Evolutionary conservation across 345 rosid genomes (phyloP).

Genomic region (Salix purpurea): DNA sequence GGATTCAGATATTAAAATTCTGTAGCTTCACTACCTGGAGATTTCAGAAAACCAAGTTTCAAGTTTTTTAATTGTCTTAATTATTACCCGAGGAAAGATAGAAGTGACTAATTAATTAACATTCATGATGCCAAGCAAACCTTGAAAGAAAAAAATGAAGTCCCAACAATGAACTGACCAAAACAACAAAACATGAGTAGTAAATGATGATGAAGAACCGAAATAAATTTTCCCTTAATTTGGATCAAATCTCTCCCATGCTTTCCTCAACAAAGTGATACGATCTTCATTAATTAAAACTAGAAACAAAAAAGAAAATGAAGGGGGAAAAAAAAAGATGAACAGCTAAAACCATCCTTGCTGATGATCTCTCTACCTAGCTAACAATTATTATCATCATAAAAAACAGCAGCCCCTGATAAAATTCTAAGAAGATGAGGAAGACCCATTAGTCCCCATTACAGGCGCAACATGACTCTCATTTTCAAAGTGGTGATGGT

Average conservation of each 20-base stretch:
- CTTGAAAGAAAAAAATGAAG: neutral
- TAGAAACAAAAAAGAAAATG: conserved; percentile 10
- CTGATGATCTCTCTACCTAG: conserved; percentile 16
- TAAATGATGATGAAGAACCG: neutral
- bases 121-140: neutral
- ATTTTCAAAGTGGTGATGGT: conserved; percentile 9
- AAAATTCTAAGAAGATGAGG: conserved; percentile 24
- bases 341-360: conserved; percentile 14
- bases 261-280: conserved; percentile 31
- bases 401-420: neutral
- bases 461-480: conserved; percentile 9
- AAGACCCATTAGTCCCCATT: conserved; percentile 24
- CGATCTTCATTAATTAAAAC: conserved; percentile 31
- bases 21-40: neutral
- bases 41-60: neutral
- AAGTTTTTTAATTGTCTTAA: neutral
- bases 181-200: neutral
- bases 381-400: conserved; percentile 15
- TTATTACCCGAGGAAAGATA: neutral
- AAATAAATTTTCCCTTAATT: conserved; percentile 2
- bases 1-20: neutral
- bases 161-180: neutral
- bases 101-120: neutral
- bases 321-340: neutral
- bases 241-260: conserved; percentile 30